Conservation (phyloP, 768 basidiomycete species). For the Butyriboletus loyo region DNA sequence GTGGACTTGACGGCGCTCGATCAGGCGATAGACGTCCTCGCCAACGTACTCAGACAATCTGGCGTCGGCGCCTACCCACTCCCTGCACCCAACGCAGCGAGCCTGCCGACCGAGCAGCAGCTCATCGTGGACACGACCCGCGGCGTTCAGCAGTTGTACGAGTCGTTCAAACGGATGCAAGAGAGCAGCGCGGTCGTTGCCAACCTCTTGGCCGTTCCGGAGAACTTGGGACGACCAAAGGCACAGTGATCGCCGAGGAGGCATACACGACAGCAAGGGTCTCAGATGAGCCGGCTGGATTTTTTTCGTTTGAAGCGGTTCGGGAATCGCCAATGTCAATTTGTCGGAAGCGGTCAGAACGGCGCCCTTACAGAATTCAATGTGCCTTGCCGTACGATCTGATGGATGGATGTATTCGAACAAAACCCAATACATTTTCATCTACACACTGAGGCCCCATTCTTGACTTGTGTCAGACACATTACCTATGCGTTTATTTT, state of each 20-base stretch:
- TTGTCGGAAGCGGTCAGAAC: neutral
- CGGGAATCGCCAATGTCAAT: neutral
- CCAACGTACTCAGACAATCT: conserved; percentile 49
- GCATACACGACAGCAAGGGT: neutral
- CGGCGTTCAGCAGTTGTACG: conserved; percentile 46
- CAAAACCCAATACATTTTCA: neutral
- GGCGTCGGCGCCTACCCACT: conserved; percentile 69
- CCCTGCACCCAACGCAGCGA: conserved; percentile 25
- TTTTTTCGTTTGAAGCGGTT: neutral
- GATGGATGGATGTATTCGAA: neutral
- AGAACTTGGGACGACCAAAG: conserved; percentile 16
- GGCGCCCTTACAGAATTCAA: neutral
- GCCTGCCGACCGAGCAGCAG: conserved; percentile 43
- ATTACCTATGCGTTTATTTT: neutral
- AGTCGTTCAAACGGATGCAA: conserved; percentile 49
- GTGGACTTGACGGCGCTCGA: conserved; percentile 52
- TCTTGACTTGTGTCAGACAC: neutral
- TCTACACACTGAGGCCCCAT: neutral
- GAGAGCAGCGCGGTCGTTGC: conserved; percentile 55
- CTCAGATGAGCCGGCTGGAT: neutral
- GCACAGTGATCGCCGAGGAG: neutral
- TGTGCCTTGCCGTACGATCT: neutral
- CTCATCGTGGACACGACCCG: conserved; percentile 41
- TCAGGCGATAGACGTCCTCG: conserved; percentile 44
- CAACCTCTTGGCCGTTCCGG: conserved; percentile 37